These are phyloP conservation scores for Blastomyces emzantsi DNA, from an alignment of 2,329 filamentous ascomycete species.

Conservation along the genomic window DNA sequence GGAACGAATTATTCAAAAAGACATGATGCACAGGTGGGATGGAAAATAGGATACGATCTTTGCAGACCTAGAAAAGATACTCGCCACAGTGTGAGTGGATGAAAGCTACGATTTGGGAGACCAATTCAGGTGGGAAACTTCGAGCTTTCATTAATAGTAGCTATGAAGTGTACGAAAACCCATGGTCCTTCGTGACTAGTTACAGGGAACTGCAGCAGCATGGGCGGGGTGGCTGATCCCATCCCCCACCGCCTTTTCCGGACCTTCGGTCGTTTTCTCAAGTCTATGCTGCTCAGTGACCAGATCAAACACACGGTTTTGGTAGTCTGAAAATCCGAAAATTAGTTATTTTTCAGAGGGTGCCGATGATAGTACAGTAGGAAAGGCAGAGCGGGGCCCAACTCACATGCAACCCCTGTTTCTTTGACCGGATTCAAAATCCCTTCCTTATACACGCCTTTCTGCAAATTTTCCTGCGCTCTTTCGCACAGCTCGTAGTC, in stretches of 20 bases:
- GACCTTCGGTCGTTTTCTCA: constrained; percentile 19
- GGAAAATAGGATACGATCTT: not conserved
- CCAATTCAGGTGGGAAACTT: not conserved
- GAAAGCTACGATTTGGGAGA: not conserved
- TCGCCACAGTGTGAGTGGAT: not conserved
- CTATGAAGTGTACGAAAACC: too few species aligned
- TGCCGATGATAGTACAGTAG: not conserved
- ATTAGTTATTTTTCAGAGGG: not conserved
- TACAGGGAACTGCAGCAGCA: not conserved
- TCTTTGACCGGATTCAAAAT: constrained; percentile 49
- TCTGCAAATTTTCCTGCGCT: constrained; percentile 46
- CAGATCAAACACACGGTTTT: constrained; percentile 39
- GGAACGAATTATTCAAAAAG: not conserved
- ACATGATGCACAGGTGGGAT: not conserved
- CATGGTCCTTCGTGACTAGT: not conserved
- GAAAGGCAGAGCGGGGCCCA: not conserved
- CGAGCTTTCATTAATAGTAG: too few species aligned
- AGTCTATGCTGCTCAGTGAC: constrained; percentile 36
- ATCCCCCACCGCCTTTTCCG: constrained; percentile 1
- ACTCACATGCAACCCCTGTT: constrained; percentile 45
- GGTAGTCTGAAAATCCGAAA: constrained; percentile 32
- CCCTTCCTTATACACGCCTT: constrained; percentile 47
- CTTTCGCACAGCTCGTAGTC: constrained; percentile 51
- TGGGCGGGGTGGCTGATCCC: not conserved
- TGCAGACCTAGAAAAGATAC: not conserved